phyloP scores from a whole-genome alignment of 306 rosid species.

The Quercus berberidifolia region DNA sequence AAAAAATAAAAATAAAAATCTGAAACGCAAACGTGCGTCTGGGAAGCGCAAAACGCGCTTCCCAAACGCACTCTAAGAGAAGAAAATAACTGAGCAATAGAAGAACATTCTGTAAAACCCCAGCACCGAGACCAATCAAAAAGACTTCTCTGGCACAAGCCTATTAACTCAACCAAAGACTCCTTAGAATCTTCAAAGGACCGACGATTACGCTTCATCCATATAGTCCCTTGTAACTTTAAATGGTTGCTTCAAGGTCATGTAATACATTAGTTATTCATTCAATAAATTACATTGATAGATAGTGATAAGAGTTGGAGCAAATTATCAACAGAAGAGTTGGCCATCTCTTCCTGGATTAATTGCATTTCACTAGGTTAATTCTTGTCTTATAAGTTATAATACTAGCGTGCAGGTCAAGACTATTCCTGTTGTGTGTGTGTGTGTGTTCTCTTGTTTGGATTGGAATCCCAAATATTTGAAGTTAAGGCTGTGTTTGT shows the following conservation, averaged over 20 bases:
- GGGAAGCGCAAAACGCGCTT: too few relatives aligned
- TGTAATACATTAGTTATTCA: background rate
- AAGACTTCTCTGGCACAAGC: too few relatives aligned
- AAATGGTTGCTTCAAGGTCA: background rate
- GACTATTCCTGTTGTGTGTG: background rate
- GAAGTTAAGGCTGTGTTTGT: background rate
- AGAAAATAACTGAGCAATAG: too few relatives aligned
- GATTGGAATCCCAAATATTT: background rate
- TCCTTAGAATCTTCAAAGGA: too few relatives aligned
- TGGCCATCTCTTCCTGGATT: constrained; percentile 1
- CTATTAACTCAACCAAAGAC: too few relatives aligned
- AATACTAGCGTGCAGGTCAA: background rate
- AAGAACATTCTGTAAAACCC: too few relatives aligned
- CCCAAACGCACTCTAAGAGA: too few relatives aligned
- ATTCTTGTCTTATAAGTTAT: background rate
- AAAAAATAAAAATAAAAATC: too few relatives aligned
- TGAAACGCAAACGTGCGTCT: too few relatives aligned
- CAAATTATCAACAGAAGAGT: background rate
- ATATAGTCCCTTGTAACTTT: background rate
- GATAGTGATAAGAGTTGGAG: background rate
- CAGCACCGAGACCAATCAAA: too few relatives aligned
- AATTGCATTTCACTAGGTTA: background rate
- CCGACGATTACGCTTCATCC: too few relatives aligned
- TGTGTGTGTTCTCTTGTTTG: background rate
- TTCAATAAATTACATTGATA: background rate